Evolutionary conservation across 1,284 basidiomycete genomes (phyloP), one percentile per base, ranked within the genome.

Genomic region (Cryptococcus jaspeensis): DNA sequence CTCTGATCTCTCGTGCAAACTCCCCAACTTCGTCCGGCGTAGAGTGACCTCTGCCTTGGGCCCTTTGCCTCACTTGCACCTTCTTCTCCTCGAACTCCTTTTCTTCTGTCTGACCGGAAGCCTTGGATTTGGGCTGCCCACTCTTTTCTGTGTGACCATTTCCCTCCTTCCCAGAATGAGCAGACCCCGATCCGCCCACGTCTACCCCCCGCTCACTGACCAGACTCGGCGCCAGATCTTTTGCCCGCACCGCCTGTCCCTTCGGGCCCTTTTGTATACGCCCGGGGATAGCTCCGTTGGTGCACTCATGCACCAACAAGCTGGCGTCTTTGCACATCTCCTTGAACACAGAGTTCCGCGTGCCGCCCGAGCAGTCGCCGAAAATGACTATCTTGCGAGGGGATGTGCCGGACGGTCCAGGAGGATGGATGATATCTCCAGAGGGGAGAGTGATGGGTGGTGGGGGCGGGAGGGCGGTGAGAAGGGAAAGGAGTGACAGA

Each of bases 21-120:
- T 75, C 79, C 11, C 91, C 92, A 1, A 90, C 92, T 82, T 90
- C 89, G 23, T 79, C 80, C 0, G 91, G 88, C 0, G 88, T 88
- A 20, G 90, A 92, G 74, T 95, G 92, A 0, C 91, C 92, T 58
- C 87, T 81, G 45, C 80, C 77, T 23, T 83, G 71, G 4, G 85
- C 84, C 65, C 85, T 87, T 60, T 78, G 75, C 46, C 73, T 65
- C 1, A 91, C 84, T n/a, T 76, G 78, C 37, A 79, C 78, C 6
- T 71, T 66, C 41, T 74, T 71, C 39, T 62, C 55, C 18, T 63
- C 60, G 43, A 45, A 5, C 16, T 37, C 41, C 50, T 52, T 54
- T 48, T 71, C 58, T 55, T 55, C 53, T 22, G 55, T 69, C 18
- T 50, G 25, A 25, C 48, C 52, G 16, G 45, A 15, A 8, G 53